These are phyloP conservation scores for Sporothrix protearum DNA, from an alignment of 2,329 filamentous ascomycete genomes.

Conservation along the genomic window DNA sequence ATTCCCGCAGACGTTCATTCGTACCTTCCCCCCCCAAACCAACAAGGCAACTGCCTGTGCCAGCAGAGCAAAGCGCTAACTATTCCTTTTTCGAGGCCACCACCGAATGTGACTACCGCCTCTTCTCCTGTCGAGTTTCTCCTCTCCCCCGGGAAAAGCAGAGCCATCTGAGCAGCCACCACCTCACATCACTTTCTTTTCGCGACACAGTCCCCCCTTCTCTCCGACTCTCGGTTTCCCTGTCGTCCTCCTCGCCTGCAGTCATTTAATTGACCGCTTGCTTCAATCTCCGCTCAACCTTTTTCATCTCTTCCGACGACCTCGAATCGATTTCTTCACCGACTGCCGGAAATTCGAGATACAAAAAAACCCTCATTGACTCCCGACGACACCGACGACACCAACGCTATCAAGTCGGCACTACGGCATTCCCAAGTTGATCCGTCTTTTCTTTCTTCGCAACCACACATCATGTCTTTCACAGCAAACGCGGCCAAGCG, in stretches of 20 bases:
- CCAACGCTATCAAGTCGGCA: background rate
- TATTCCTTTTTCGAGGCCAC: constrained; percentile 15
- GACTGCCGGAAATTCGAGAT: constrained; percentile 1
- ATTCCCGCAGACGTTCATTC: constrained; percentile 20
- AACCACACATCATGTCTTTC: constrained; percentile 16
- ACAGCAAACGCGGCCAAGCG: constrained; percentile 19
- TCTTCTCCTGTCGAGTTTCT: constrained; percentile 1
- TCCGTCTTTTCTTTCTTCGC: background rate
- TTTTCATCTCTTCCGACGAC: constrained; percentile 1
- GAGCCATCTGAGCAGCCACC: background rate
- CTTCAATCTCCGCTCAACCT: constrained; percentile 18
- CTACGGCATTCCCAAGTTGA: background rate
- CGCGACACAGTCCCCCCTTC: background rate
- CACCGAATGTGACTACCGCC: background rate
- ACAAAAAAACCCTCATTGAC: constrained; percentile 17
- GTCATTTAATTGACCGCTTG: constrained; percentile 13
- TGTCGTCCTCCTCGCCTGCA: background rate
- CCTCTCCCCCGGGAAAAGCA: constrained; percentile 15
- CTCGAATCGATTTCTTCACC: background rate
- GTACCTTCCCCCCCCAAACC: background rate
- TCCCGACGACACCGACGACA: background rate
- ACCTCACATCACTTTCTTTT: background rate
- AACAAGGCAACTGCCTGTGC: background rate
- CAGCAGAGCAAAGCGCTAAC: background rate
- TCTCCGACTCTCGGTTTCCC: background rate